Evolutionary conservation across 805 yeast species (phyloP), one percentile per base, ranked within the genome.

Genomic region (Jamesozyma jinghongensis): DNA sequence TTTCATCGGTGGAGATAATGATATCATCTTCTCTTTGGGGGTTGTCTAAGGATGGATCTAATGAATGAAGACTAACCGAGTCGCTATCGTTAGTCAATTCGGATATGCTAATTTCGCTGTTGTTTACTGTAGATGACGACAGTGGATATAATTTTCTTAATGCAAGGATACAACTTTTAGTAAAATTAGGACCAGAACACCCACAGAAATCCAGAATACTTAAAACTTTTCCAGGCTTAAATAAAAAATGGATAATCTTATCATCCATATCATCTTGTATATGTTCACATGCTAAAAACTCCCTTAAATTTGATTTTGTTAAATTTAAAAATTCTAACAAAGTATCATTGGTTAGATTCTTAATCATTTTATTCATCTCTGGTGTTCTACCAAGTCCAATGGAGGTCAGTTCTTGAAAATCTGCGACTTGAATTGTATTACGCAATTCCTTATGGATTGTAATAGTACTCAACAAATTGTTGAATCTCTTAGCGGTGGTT

Each of bases 361-460:
- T 94, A 51, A 87, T 87, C 61, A 84, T 94, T 60, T 76, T 80
- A 63, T 84, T 88, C 95, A 87, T 87, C 50, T 81, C 73, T 10
- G 84, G 85, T 0, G 96, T 83, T 48, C 96, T 69, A 2, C 96
- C 96, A 36, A 87, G 69, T 0, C 96, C 96, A 37, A 88, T 79
- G 0, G 90, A 80, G 1, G 96, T 86, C 61, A 87, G 81, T 50
- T 84, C 90, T 53, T 84, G 83, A 53, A 87, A 88, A 64, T 87
- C 96, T 51, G 88, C 73, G 39, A 80, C 77, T 50, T 79, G 77
- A 17, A 85, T 90, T 29, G 52, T 47, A 44, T 69, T 73, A 14
- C 81, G 80, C 36, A 79, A 62, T 33, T 67, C 62, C 2, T 67
- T 63, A 39, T 67, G 65, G n/a, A 61, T 52, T 34, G 67, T 61